phyloP scores from a whole-genome alignment of 257 asterid species.

The Solanum pennellii region DNA sequence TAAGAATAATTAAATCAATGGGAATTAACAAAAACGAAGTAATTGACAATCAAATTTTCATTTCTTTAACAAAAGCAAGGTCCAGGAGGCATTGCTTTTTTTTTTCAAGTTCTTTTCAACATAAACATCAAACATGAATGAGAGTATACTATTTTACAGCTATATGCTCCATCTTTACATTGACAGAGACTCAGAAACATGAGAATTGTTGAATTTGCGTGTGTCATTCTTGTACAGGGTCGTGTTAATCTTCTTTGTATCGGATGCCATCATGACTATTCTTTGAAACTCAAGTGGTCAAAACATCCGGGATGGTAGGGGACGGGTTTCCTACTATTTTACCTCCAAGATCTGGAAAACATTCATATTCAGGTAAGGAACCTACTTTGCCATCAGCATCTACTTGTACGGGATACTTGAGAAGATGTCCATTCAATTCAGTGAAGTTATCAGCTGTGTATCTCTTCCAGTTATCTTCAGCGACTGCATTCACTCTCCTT shows the following conservation, averaged over 20 bases:
- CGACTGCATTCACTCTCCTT: slow-evolving; percentile 52
- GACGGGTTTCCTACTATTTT: slow-evolving; percentile 60
- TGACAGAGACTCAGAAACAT: neutral
- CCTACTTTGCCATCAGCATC: slow-evolving; percentile 49
- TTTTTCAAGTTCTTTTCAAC: neutral
- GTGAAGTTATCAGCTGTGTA: slow-evolving; percentile 33
- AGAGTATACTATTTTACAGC: neutral
- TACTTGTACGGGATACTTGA: slow-evolving; percentile 66
- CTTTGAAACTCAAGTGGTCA: slow-evolving; percentile 41
- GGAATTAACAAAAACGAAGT: neutral
- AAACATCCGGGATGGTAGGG: slow-evolving; percentile 55
- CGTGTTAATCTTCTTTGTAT: no score
- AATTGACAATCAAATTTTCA: neutral
- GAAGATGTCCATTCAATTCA: slow-evolving; percentile 64
- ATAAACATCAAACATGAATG: neutral
- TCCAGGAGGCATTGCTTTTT: neutral
- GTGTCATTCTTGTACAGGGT: no score
- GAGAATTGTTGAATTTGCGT: neutral
- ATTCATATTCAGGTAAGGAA: slow-evolving; percentile 53
- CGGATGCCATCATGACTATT: neutral
- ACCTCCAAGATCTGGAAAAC: slow-evolving; percentile 84
- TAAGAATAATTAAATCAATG: neutral
- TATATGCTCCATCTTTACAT: neutral
- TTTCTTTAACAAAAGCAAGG: neutral
- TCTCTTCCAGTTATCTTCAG: slow-evolving; percentile 58